A percentile compares a stretch with the other conserved stretches of the same genome.
Evolutionary conservation across 805 yeast species (phyloP).

Genomic region (Wickerhamomyces queroliae): DNA sequence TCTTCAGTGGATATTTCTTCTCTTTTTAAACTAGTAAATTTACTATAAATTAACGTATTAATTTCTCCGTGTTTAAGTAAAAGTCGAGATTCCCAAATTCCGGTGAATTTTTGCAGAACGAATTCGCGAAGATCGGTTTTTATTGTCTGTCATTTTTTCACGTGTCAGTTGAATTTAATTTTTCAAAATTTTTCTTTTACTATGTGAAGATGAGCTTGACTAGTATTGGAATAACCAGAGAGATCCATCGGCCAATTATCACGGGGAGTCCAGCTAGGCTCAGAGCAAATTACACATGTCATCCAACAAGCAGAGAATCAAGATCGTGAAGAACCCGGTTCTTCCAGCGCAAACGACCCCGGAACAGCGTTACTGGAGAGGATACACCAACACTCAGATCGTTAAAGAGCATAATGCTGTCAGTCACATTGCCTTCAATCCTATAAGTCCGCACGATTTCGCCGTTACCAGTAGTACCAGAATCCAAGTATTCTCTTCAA

Average conservation of each 20-base stretch:
- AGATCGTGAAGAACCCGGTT: conserved; percentile 63
- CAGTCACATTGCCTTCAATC: conserved; percentile 82
- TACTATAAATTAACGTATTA: too few relatives aligned
- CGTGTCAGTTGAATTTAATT: background rate
- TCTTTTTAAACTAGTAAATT: background rate
- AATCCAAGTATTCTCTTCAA: conserved; percentile 89
- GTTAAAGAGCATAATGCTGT: conserved; percentile 93
- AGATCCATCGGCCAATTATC: too few relatives aligned
- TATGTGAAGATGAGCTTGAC: background rate
- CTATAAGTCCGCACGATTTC: conserved; percentile 80
- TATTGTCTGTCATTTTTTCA: background rate
- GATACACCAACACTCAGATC: conserved; percentile 76
- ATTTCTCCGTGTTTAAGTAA: background rate
- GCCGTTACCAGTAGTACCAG: conserved; percentile 91
- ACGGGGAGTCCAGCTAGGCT: too few relatives aligned
- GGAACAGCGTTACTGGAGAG: conserved; percentile 92
- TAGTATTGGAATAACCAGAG: conserved; percentile 1
- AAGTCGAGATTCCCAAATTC: background rate
- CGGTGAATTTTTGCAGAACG: background rate
- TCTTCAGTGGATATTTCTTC: conserved; percentile 1
- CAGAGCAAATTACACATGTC: conserved; percentile 48
- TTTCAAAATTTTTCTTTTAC: conserved; percentile 2
- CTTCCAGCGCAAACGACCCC: conserved; percentile 84
- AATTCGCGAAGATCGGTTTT: background rate
- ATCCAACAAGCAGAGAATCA: conserved; percentile 57